These are phyloP conservation scores for Zygoascus meyerae DNA, from an alignment of 1,139 yeast genomes.

Conservation along the genomic window DNA sequence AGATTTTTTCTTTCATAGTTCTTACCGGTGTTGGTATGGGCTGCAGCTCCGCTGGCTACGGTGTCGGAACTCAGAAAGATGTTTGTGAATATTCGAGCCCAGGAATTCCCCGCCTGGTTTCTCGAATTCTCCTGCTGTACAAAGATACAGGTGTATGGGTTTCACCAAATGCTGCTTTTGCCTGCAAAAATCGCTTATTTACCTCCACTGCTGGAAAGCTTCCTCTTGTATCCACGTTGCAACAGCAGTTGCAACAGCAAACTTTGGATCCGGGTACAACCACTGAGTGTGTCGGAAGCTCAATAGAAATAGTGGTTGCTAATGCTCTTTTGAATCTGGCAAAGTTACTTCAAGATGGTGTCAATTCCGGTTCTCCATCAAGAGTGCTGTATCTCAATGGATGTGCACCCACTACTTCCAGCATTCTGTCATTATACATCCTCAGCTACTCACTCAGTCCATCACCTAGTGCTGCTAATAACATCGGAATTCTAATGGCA, in stretches of 20 bases:
- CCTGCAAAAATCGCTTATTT: slow-evolving; percentile 5
- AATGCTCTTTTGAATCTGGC: slow-evolving; percentile 33
- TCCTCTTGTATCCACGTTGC: slow-evolving; percentile 2
- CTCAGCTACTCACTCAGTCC: slow-evolving; percentile 31
- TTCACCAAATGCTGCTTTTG: slow-evolving; percentile 1
- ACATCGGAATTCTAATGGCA: slow-evolving; percentile 32
- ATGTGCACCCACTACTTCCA: slow-evolving; percentile 27
- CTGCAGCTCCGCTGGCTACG: neutral
- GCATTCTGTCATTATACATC: slow-evolving; percentile 30
- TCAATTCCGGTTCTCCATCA: slow-evolving; percentile 28
- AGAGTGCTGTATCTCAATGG: slow-evolving; percentile 28
- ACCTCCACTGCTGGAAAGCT: neutral
- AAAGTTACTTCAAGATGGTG: slow-evolving; percentile 34
- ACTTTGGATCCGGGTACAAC: neutral
- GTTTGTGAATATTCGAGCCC: neutral
- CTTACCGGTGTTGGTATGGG: slow-evolving; percentile 12
- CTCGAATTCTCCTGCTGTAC: neutral
- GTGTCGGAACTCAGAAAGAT: slow-evolving; percentile 8
- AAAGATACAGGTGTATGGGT: neutral
- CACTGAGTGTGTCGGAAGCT: neutral
- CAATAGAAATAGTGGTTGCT: slow-evolving; percentile 20
- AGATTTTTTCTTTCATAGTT: slow-evolving; percentile 21
- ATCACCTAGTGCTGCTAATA: slow-evolving; percentile 33
- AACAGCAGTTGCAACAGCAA: neutral
- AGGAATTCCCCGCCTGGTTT: slow-evolving; percentile 6